Evolutionary conservation across 352 stramenopile genomes (phyloP).

Genomic region (Aphanomyces cochlioides): DNA sequence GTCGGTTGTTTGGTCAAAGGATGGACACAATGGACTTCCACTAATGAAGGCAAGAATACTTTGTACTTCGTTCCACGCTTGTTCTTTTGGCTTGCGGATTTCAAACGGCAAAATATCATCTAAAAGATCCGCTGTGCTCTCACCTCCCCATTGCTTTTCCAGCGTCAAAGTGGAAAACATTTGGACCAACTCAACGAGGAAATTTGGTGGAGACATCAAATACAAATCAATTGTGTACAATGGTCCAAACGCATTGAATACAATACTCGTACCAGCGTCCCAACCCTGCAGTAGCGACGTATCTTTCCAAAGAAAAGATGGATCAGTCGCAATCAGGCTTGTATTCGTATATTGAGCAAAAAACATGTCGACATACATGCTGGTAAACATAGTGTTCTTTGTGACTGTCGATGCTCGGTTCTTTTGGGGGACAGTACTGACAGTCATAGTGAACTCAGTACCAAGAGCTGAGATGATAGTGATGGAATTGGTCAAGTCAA

Average conservation of each 20-base stretch:
- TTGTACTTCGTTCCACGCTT: too few relatives aligned
- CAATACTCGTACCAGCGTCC: not conserved
- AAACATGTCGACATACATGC: not conserved
- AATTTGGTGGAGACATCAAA: not conserved
- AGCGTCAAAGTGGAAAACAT: too few relatives aligned
- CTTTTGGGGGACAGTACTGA: not conserved
- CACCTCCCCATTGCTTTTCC: too few relatives aligned
- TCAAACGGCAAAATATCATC: too few relatives aligned
- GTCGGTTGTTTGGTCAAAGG: not conserved
- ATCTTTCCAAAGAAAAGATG: not conserved
- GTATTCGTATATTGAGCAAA: not conserved
- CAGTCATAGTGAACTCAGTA: not conserved
- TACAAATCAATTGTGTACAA: slow-evolving; percentile 2
- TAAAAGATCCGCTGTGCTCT: too few relatives aligned
- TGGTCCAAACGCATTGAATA: not conserved
- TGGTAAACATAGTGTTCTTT: not conserved
- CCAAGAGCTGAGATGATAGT: not conserved
- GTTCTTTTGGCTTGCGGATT: too few relatives aligned
- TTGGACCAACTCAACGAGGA: not conserved
- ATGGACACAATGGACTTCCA: slow-evolving; percentile 3
- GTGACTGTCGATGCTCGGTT: not conserved
- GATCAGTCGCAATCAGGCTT: not conserved
- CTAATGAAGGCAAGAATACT: not conserved
- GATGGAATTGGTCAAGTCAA: not conserved
- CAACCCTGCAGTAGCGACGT: not conserved